Evolutionary conservation across 768 basidiomycete species (phyloP), one percentile per base, ranked within the genome.

Genomic region (Omphalotus guepiniiformis): DNA sequence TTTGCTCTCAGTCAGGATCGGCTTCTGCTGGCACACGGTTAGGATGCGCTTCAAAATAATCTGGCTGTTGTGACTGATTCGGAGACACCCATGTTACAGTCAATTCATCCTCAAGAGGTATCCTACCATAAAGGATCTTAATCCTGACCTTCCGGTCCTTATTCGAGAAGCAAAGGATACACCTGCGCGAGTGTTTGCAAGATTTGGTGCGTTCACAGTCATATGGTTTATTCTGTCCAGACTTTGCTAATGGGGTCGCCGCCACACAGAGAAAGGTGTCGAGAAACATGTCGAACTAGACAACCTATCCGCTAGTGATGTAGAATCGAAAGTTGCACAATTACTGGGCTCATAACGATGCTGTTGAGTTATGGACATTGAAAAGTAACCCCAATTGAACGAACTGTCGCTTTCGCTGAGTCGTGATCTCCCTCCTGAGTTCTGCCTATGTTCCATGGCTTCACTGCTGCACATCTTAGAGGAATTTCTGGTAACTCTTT

Each of bases 201-300:
- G 90, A 58, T 93, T 88, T 61, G 89, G 90, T 93, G 68, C 64
- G 87, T 65, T 13, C 51, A 47, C 43, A 28, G 47, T 39, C 43
- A 28, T 47, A 34, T 54, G 50, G 37, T 56, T 48, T 8, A 45
- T 38, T 45, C 26, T 28, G 42, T 27, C 48, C 29, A 49, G 29
- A 50, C 49, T 49, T 53, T 40, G 45, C 12, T 54, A 37, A 52
- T 60, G n/a, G 55, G 21, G 15, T 27, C n/a, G n/a, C n/a, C n/a
- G n/a, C n/a, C n/a, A n/a, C 25, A 21, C 63, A 93, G 90, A 91
- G 65, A 78, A 76, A 44, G 90, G 90, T 39, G 75, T 84, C 18
- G 90, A 93, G 69, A 84, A 75, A 61, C 83, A 90, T 62, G 80
- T 87, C 46, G 85, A 87, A 61, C 68, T 93, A 40, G 90, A 93